phyloP scores from a whole-genome alignment of 129 eudicot species.

The Silybum marianum region DNA sequence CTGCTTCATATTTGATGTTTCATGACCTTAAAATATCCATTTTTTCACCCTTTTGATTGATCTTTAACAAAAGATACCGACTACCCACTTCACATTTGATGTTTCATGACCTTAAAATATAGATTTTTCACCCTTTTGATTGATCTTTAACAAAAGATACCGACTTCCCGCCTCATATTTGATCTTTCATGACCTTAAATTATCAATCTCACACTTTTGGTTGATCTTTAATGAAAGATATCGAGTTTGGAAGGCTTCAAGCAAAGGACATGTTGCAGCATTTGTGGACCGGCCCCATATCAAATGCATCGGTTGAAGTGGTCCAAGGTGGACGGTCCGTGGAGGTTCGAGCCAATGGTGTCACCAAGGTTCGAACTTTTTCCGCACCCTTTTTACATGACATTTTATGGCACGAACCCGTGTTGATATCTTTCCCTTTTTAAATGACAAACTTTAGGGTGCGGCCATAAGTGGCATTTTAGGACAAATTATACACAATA shows the following conservation, averaged over 20 bases:
- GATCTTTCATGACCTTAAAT: not conserved
- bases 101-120: not conserved
- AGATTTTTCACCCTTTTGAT: not conserved
- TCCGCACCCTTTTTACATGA: not conserved
- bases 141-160: conserved; percentile 41
- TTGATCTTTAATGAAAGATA: conserved; percentile 36
- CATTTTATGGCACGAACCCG: not conserved
- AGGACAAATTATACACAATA: conserved; percentile 75
- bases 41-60: not conserved
- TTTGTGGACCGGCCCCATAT: conserved; percentile 92
- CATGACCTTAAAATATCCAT: not conserved
- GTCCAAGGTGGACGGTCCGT: conserved; percentile 94
- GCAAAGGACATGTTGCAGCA: conserved; percentile 91
- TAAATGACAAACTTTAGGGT: conserved; percentile 47
- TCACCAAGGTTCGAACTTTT: conserved; percentile 64
- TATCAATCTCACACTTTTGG: not conserved
- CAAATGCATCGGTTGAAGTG: conserved; percentile 90
- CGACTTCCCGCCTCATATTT: conserved; percentile 27
- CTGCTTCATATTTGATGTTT: not conserved
- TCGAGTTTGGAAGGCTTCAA: conserved; percentile 90
- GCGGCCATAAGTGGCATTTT: conserved; percentile 74
- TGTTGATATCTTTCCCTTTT: not conserved
- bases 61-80: conserved; percentile 48
- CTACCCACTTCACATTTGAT: not conserved
- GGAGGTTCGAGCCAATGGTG: conserved; percentile 90